Base-by-base conservation (phyloP, 257 asterid species). In the Nicotiana tomentosiformis region DNA sequence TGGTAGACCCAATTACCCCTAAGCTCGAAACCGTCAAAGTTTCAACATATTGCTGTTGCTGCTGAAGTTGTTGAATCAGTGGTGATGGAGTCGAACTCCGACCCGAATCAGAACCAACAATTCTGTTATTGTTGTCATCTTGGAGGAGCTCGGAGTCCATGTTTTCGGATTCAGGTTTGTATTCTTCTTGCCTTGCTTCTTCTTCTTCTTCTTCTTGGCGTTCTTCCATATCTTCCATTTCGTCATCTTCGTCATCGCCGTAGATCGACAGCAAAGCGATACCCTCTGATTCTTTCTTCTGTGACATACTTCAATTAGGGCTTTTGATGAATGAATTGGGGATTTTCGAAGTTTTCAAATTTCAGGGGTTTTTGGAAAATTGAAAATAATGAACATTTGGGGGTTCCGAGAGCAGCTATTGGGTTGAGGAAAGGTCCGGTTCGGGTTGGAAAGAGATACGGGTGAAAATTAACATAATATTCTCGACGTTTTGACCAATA, bases 261-360 rank as follows among this genome's bases (percentile, higher is more conserved):
- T 95, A 95, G 88, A 95, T 91, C 33, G 99, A 95, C 35, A 93
- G 93, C 80, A 95, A 82, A 23, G 98, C 97, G 55, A 95, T 95
- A 72, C 99, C 99, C 86, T 93, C 97, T 0, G 99, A 90, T 53
- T 93, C 93, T 67, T 88, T 92, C 91, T 93, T 93, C 85, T 84
- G 90, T 9, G 98, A 86, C 30, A 65, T 46, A 20, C 79, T 74
- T 69, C 81, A 72, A 53, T 82, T 62, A 66, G 56, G 10, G 58
- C 14, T 72, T 20, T 5, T 2, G 23, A 3, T 35, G 7, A 57
- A 77, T 80, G 82, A 30, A 80, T 43, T 62, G 26, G 53, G 29
- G 16, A 10, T 39, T 43, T 43, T 43, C 43, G 70, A 58, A 78
- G 10, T 43, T 1, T 7, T 66, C 23, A 66, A 66, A 66, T 66